These are phyloP conservation scores for Xylaria grammica DNA, from an alignment of 495 filamentous ascomycete species.

Conservation along the genomic window DNA sequence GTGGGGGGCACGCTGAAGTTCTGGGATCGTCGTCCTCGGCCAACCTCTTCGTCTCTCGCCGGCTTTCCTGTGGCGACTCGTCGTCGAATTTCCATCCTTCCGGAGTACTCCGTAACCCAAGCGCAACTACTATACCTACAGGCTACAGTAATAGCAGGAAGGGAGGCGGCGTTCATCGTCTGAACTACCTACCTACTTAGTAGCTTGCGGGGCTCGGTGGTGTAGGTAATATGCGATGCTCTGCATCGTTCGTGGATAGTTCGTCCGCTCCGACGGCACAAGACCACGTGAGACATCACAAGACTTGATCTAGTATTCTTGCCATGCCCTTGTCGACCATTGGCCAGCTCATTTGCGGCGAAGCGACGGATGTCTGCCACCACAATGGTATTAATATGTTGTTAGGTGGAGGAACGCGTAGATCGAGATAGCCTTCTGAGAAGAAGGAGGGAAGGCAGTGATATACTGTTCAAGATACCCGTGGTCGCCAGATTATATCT, in stretches of 20 bases:
- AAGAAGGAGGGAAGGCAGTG: neutral
- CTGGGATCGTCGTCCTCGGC: neutral
- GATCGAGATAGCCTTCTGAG: too few species aligned
- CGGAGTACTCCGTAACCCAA: constrained; percentile 9
- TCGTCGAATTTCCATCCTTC: neutral
- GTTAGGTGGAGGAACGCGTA: neutral
- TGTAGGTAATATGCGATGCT: constrained; percentile 5
- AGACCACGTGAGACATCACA: constrained; percentile 9
- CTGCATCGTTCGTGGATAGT: constrained; percentile 3
- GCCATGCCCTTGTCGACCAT: neutral
- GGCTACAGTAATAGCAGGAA: neutral
- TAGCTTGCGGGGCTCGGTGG: neutral
- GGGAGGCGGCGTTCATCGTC: neutral
- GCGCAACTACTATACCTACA: too few species aligned
- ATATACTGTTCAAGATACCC: neutral
- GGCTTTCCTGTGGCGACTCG: constrained; percentile 5
- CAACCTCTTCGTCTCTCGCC: neutral
- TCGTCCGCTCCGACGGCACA: neutral
- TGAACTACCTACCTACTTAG: neutral
- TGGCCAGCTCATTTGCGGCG: neutral
- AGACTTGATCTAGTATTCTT: neutral
- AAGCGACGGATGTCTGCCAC: neutral
- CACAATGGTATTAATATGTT: neutral
- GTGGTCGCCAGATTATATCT: neutral
- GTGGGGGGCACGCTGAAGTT: constrained; percentile 9